Percentiles rank a stretch among this genome's conserved stretches.
Evolutionary conservation across 192 early-diverging fungal species (phyloP).

Genomic region (Powellomyces hirtus): DNA sequence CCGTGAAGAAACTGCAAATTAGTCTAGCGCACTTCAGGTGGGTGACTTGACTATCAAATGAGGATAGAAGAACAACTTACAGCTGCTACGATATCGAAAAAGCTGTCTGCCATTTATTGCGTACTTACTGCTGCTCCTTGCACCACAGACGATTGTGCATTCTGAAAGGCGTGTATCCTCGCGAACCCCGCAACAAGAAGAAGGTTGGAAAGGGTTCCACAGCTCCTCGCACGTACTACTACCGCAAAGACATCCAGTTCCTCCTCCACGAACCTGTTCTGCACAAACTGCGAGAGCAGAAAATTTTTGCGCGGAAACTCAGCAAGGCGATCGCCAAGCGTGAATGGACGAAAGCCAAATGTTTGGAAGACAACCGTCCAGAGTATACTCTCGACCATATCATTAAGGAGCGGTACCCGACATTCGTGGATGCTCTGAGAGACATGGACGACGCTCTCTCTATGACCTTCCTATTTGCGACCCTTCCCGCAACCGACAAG

Average conservation of each 20-base stretch:
- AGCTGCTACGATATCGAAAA: neutral
- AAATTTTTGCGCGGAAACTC: constrained; percentile 82
- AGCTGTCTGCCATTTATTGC: neutral
- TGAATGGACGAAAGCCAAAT: constrained; percentile 74
- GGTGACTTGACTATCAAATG: neutral
- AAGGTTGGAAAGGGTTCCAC: constrained; percentile 89
- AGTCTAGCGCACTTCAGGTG: constrained; percentile 90
- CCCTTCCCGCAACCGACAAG: constrained; percentile 73
- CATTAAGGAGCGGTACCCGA: constrained; percentile 94
- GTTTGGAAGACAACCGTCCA: constrained; percentile 74
- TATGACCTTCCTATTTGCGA: constrained; percentile 92
- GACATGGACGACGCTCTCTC: constrained; percentile 98
- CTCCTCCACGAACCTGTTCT: constrained; percentile 92
- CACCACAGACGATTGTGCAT: constrained; percentile 96
- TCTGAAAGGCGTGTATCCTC: constrained; percentile 97
- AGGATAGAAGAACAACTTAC: neutral
- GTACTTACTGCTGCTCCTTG: neutral
- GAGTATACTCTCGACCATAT: constrained; percentile 89
- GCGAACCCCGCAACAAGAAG: constrained; percentile 91
- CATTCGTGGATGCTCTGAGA: constrained; percentile 87
- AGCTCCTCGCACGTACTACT: constrained; percentile 85
- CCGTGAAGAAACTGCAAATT: constrained; percentile 92
- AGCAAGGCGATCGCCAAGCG: constrained; percentile 80
- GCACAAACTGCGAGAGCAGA: constrained; percentile 89
- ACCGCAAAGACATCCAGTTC: constrained; percentile 94